Conservation (phyloP, 352 stramenopile species). For the Phytophthora constricta region DNA sequence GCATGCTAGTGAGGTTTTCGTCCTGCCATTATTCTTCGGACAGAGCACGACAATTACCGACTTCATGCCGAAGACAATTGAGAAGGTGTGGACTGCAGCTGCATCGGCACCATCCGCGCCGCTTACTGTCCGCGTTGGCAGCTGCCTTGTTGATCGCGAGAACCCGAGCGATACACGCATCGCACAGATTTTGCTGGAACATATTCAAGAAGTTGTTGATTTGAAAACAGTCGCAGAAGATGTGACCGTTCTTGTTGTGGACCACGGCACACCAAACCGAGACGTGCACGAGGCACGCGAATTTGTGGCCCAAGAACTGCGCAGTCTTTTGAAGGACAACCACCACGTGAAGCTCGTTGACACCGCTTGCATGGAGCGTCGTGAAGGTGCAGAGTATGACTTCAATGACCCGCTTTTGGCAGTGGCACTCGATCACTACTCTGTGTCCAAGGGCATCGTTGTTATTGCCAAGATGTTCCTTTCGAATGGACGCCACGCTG, state of each 20-base stretch:
- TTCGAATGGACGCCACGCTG: conserved; percentile 75
- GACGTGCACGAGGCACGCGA: conserved; percentile 76
- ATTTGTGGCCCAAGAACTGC: conserved; percentile 63
- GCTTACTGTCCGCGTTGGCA: conserved; percentile 50
- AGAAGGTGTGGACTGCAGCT: conserved; percentile 47
- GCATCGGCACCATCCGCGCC: conserved; percentile 12
- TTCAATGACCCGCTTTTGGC: conserved; percentile 86
- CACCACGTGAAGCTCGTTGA: conserved; percentile 53
- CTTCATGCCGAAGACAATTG: conserved; percentile 66
- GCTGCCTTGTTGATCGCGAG: conserved; percentile 65
- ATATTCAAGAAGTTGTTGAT: conserved; percentile 49
- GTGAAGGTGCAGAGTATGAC: conserved; percentile 70
- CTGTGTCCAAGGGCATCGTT: conserved; percentile 63
- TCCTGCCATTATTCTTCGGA: conserved; percentile 86
- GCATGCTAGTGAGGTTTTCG: conserved; percentile 41
- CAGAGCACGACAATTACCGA: conserved; percentile 79
- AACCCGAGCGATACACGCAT: conserved; percentile 60
- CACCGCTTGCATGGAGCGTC: conserved; percentile 82
- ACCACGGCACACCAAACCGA: conserved; percentile 75
- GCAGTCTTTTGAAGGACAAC: conserved; percentile 38
- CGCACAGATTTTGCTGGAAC: conserved; percentile 66
- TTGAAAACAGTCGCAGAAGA: conserved; percentile 32
- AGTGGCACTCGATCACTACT: conserved; percentile 68
- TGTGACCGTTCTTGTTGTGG: conserved; percentile 73
- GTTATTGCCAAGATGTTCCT: conserved; percentile 82